phyloP scores from a whole-genome alignment of 1,284 basidiomycete genomes.

The Cronartium ribicola region DNA sequence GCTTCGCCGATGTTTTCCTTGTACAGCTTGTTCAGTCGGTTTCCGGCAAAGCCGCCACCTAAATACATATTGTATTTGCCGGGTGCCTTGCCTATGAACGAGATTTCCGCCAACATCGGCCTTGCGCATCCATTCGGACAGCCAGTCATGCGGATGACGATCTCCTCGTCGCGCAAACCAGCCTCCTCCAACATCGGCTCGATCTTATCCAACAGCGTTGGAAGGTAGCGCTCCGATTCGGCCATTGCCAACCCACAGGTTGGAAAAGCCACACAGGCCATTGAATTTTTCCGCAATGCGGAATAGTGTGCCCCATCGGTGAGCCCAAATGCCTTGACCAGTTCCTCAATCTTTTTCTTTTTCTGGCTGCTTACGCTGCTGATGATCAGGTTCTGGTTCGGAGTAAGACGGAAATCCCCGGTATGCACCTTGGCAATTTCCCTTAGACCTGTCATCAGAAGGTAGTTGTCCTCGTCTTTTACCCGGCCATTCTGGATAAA shows the following conservation, averaged over 20 bases:
- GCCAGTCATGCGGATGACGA: constrained; percentile 59
- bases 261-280: constrained; percentile 59
- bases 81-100: constrained; percentile 93
- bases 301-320: constrained; percentile 81
- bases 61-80: constrained; percentile 92
- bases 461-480: not conserved
- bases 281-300: constrained; percentile 75
- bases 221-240: constrained; percentile 85
- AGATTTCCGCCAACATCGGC: constrained; percentile 89
- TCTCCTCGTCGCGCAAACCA: constrained; percentile 14
- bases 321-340: constrained; percentile 81
- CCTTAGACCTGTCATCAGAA: constrained; percentile 75
- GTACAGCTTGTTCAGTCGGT: constrained; percentile 89
- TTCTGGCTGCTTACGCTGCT: constrained; percentile 61
- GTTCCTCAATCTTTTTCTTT: constrained; percentile 32
- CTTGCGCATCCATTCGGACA: constrained; percentile 88
- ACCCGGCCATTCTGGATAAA: constrained; percentile 93
- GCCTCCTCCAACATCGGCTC: constrained; percentile 79
- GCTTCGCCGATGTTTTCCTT: not conserved
- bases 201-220: constrained; percentile 87
- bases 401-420: constrained; percentile 83
- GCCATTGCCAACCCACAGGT: constrained; percentile 95
- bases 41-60: constrained; percentile 88
- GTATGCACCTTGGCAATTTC: constrained; percentile 93
- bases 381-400: constrained; percentile 91